phyloP scores from a whole-genome alignment of 1,284 basidiomycete genomes.

The Microbotryomycetes sp. region DNA sequence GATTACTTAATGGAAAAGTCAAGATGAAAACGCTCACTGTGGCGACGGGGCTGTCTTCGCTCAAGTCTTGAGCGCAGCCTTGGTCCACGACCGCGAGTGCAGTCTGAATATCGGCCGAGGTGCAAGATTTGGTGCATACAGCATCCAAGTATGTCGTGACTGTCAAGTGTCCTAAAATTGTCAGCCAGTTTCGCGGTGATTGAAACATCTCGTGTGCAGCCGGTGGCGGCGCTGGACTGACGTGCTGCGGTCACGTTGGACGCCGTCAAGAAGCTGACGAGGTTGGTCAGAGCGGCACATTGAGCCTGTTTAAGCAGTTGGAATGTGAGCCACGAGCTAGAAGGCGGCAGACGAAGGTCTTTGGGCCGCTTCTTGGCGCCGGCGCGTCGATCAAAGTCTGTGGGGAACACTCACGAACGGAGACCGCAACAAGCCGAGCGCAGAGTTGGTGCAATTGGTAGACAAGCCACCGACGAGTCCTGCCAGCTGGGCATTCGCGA shows the following conservation, averaged over 20 bases:
- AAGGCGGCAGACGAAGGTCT: too few species aligned
- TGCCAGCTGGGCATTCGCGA: not conserved
- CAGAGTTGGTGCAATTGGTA: not conserved
- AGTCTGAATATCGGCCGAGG: not conserved
- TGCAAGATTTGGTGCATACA: slow-evolving; percentile 11
- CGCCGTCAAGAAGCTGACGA: not conserved
- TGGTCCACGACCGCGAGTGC: slow-evolving; percentile 6
- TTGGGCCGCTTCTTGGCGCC: not conserved
- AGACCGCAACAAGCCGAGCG: not conserved
- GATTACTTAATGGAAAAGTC: not conserved
- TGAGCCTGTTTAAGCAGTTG: not conserved
- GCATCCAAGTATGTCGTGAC: slow-evolving; percentile 15
- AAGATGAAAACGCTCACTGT: not conserved
- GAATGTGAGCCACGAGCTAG: too few species aligned
- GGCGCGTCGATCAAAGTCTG: too few species aligned
- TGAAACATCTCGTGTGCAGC: too few species aligned
- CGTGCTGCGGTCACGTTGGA: not conserved
- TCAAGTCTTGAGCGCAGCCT: slow-evolving; percentile 16
- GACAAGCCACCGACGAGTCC: not conserved
- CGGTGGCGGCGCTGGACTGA: not conserved
- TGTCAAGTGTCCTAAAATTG: not conserved
- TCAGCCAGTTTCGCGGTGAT: not conserved
- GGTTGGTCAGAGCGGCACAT: not conserved
- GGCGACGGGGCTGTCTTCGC: slow-evolving; percentile 1
- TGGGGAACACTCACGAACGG: not conserved